phyloP scores from a whole-genome alignment of 1,284 basidiomycete genomes.

The Cutaneotrichosporon dermatis region DNA sequence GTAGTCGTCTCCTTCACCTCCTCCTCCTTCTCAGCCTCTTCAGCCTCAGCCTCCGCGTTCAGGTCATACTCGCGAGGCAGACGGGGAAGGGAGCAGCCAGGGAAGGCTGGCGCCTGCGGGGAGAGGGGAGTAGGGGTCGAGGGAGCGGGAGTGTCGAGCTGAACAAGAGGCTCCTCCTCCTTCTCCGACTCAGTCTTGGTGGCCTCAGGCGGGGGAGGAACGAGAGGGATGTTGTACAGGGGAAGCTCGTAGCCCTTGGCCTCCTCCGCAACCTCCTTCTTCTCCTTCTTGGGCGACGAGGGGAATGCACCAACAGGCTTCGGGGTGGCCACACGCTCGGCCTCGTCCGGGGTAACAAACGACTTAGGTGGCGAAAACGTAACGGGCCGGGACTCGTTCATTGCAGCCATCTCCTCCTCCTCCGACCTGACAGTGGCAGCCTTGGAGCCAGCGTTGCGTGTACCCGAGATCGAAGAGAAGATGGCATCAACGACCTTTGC shows the following conservation, averaged over 20 bases:
- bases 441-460: background rate
- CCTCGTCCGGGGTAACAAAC: background rate
- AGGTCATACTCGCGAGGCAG: background rate
- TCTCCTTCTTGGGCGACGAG: background rate
- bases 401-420: conserved; percentile 10
- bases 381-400: background rate
- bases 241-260: background rate
- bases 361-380: background rate
- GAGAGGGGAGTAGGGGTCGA: background rate
- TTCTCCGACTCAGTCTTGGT: background rate
- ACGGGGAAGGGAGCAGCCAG: background rate
- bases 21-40: background rate
- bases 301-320: conserved; percentile 10
- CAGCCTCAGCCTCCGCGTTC: background rate
- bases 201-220: background rate
- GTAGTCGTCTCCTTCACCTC: background rate
- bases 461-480: conserved; percentile 5
- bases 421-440: conserved; percentile 9
- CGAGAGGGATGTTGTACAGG: background rate
- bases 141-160: background rate
- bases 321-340: conserved; percentile 6
- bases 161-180: background rate
- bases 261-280: background rate
- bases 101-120: background rate
- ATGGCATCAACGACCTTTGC: conserved; percentile 15